Evolutionary conservation across 2,329 filamentous ascomycete species (phyloP).

Genomic region (Cercospora sojina): DNA sequence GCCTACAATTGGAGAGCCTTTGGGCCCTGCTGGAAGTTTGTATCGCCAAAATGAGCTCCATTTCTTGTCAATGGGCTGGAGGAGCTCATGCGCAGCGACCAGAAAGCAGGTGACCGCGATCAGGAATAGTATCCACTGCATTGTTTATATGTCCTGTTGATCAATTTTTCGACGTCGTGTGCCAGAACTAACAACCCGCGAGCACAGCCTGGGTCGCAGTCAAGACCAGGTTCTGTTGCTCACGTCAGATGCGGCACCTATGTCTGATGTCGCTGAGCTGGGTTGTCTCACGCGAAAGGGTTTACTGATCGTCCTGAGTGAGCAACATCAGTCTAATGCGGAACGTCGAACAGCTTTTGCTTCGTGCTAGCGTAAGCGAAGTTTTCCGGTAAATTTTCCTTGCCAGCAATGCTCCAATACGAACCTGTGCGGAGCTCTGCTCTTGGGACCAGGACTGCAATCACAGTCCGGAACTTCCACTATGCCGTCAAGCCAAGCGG

Average conservation of each 20-base stretch:
- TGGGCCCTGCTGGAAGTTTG: slow-evolving; percentile 17
- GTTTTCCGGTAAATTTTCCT: not conserved
- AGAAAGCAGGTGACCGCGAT: not conserved
- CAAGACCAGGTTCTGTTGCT: not conserved
- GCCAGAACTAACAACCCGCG: not conserved
- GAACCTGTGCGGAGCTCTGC: not conserved
- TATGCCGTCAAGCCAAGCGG: not conserved
- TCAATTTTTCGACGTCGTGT: not conserved
- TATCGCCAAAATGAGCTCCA: slow-evolving; percentile 13
- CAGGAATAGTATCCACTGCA: slow-evolving; percentile 1
- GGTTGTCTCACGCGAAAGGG: not conserved
- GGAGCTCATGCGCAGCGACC: slow-evolving; percentile 10
- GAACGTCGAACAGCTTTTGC: not conserved
- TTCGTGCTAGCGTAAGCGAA: not conserved
- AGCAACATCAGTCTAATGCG: not conserved
- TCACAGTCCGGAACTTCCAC: not conserved
- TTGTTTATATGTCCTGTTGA: not conserved
- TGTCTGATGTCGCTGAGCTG: not conserved
- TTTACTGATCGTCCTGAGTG: not conserved
- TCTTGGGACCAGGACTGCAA: not conserved
- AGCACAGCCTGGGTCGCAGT: not conserved
- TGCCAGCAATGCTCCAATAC: not conserved
- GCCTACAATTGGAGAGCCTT: slow-evolving; percentile 12
- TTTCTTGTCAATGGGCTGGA: slow-evolving; percentile 14
- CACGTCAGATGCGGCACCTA: not conserved